Evolutionary conservation across 805 yeast genomes (phyloP), one percentile per base, ranked within the genome.

Genomic region (Candida golubevii): DNA sequence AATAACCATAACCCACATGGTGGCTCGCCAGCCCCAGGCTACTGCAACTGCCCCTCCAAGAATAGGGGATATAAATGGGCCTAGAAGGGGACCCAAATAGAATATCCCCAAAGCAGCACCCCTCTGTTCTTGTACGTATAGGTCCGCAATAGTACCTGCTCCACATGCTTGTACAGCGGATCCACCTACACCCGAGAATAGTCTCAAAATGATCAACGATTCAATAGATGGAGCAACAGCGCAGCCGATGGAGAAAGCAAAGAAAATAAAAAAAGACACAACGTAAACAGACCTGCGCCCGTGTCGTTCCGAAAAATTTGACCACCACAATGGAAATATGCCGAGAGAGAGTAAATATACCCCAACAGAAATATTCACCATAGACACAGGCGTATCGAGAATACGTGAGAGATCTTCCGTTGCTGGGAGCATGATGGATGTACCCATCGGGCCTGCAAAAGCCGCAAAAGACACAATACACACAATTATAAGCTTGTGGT

Each of bases 271-370:
- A 59, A 85, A 88, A 9, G 91, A 83, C 4, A 81, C 55, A 15
- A 88, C 63, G 60, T 88, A 88, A 15, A 88, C 82, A 2, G 82
- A 72, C 44, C 96, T 66, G 52, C 96, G 71, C 1, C 96, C 96
- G 49, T 77, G 75, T 41, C 73, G 63, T 58, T 88, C 96, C 34
- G 89, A 80, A 45, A 85, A 75, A 8, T 83, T 78, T 7, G 91
- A 83, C 95, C 96, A 88, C 93, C 95, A 88, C 36, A 88, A 58
- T 2, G 96, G 96, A 55, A 86, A 80, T 1, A 88, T 69, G 12
- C 96, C 96, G 31, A 88, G 58, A 1, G 89, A 72, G 11, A 87
- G 57, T 26, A 87, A 63, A 59, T 87, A 88, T 10, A 88, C 74
- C 53, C 96, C 96, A 41, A 87, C 88, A 2, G 91, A 80, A 13